phyloP scores from a whole-genome alignment of 106 monocot genomes.

The Vanilla planifolia region DNA sequence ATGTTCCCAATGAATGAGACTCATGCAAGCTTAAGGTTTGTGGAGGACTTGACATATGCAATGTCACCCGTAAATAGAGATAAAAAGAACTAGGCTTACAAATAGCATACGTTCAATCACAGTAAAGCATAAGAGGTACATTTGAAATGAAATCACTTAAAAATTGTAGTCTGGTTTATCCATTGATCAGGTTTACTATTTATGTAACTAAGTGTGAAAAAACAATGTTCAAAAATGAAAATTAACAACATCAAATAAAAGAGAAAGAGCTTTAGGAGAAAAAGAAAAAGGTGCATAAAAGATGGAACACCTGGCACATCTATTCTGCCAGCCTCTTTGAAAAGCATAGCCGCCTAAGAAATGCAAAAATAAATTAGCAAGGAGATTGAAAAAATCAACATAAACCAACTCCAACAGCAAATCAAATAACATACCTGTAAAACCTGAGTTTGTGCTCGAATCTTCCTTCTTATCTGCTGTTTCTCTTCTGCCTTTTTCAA shows the following conservation, averaged over 20 bases:
- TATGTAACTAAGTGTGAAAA: too few relatives aligned
- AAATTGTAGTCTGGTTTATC: too few relatives aligned
- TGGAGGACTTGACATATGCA: too few relatives aligned
- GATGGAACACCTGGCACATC: slow-evolving; percentile 33
- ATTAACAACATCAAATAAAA: background rate
- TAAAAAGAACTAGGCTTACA: too few relatives aligned
- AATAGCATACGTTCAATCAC: background rate
- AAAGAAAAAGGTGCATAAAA: background rate
- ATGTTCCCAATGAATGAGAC: too few relatives aligned
- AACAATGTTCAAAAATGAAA: background rate
- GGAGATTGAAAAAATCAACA: background rate
- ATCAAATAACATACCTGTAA: slow-evolving; percentile 26
- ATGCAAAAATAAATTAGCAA: background rate
- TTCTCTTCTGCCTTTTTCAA: slow-evolving; percentile 58
- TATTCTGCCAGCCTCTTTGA: slow-evolving; percentile 65
- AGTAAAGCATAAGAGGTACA: background rate
- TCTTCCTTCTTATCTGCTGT: slow-evolving; percentile 45
- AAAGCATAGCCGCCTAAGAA: slow-evolving; percentile 74
- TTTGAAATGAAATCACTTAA: too few relatives aligned
- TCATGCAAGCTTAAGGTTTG: too few relatives aligned
- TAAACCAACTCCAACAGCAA: background rate
- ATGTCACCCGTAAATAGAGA: too few relatives aligned
- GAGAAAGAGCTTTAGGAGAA: background rate
- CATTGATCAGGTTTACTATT: too few relatives aligned
- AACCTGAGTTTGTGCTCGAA: slow-evolving; percentile 57